A percentile compares a stretch with the other conserved stretches of the same genome.
phyloP scores from a whole-genome alignment of 106 monocot species.

The Apostasia shenzhenica region DNA sequence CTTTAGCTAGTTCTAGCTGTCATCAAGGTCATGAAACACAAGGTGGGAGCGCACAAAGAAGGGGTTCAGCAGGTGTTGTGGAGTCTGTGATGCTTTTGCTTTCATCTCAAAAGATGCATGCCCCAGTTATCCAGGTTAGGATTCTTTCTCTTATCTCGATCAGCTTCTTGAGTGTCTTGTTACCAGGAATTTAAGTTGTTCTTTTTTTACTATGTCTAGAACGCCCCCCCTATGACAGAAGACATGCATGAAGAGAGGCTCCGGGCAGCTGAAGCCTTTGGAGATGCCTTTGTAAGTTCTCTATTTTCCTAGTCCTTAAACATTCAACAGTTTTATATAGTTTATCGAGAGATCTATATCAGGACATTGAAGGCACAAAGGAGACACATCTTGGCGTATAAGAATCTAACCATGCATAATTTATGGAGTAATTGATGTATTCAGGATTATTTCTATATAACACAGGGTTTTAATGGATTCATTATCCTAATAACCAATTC shows the following conservation, averaged over 20 bases:
- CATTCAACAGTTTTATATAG: no score
- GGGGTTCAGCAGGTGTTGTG: conserved; percentile 69
- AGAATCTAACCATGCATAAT: no score
- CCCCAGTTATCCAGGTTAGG: conserved; percentile 75
- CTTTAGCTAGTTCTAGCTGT: conserved; percentile 1
- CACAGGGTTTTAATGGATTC: no score
- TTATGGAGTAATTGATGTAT: no score
- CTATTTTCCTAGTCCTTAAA: not conserved
- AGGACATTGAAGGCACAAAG: no score
- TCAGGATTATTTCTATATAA: no score
- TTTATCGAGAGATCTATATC: no score
- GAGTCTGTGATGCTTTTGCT: conserved; percentile 75
- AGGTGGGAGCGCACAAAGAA: conserved; percentile 23
- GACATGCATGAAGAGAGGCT: conserved; percentile 99
- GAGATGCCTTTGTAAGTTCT: conserved; percentile 75
- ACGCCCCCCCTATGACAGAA: conserved; percentile 93
- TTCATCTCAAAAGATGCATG: conserved; percentile 81
- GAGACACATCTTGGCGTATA: no score
- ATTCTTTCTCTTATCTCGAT: conserved; percentile 3
- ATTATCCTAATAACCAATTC: no score
- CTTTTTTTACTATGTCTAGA: conserved; percentile 34
- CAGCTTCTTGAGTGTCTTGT: not conserved
- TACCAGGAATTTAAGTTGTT: conserved; percentile 1
- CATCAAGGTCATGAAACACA: conserved; percentile 11
- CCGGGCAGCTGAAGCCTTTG: conserved; percentile 73